A percentile compares a stretch with the other conserved stretches of the same genome.
These are phyloP conservation scores for Aspergillus terreus DNA, from an alignment of 2,329 filamentous ascomycete genomes.

Conservation along the genomic window DNA sequence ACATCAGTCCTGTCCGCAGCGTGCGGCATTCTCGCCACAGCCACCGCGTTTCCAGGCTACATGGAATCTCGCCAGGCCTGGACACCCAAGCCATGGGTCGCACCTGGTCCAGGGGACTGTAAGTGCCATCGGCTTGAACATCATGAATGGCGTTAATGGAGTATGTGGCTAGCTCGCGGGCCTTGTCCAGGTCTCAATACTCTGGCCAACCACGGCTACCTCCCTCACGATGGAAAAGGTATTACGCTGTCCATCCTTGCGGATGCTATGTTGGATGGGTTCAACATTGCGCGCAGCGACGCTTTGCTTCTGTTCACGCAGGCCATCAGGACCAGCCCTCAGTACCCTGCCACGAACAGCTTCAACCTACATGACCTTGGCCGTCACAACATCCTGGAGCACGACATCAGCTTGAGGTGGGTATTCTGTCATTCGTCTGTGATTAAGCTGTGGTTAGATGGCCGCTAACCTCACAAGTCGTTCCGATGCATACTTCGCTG, in stretches of 20 bases:
- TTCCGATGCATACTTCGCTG: slow-evolving; percentile 12
- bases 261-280: slow-evolving; percentile 10
- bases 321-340: slow-evolving; percentile 7
- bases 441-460: too few species aligned
- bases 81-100: slow-evolving; percentile 7
- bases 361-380: slow-evolving; percentile 9
- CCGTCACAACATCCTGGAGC: slow-evolving; percentile 8
- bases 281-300: slow-evolving; percentile 9
- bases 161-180: slow-evolving; percentile 2
- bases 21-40: neutral
- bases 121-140: neutral
- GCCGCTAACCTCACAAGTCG: slow-evolving; percentile 1
- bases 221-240: slow-evolving; percentile 9
- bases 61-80: slow-evolving; percentile 3
- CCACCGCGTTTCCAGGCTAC: slow-evolving; percentile 5
- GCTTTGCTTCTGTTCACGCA: slow-evolving; percentile 7
- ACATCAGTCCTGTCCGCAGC: neutral
- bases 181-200: slow-evolving; percentile 13
- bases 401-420: slow-evolving; percentile 11
- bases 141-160: neutral
- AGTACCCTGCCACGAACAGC: neutral
- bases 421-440: too few species aligned
- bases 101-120: slow-evolving; percentile 8
- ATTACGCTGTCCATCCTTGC: slow-evolving; percentile 5
- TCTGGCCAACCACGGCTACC: slow-evolving; percentile 14